Base-by-base conservation (phyloP, 257 asterid genomes). In the Forsythia suspensa region DNA sequence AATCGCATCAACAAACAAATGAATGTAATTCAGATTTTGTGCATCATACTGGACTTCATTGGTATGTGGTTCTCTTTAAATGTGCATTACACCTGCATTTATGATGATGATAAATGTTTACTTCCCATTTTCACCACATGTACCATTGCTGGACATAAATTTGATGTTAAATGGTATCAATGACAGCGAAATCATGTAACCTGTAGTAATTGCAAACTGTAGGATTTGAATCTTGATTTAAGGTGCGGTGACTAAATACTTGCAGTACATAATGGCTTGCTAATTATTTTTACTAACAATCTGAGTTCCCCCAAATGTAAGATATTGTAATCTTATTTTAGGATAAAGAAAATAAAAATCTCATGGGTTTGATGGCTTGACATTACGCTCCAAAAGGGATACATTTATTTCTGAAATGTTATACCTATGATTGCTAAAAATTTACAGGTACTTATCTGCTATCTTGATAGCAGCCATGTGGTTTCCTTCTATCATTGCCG, bases 11-110 rank as follows among this genome's bases (percentile, higher is more conserved):
- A 82, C 81, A 87, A 79, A 69, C 86, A 96, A 78, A 89, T 94
- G 99, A 89, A 59, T 81, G 82, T 93, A 59, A 78, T 88, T 88
- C 99, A 93, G 91, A 92, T 96, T 81, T 79, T 96, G 84, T 97
- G 99, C 69, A 81, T 92, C 85, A 88, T 93, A 4, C 57, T 96
- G 88, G 92, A 96, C 82, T 96, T 96, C 77, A 89, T 92, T 65
- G 99, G 99, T 95, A 91, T 76, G 88, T 77, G 48, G 18, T 16
- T 63, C 69, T 24, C 70, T 11, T 73, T 39, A 61, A 55, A 12
- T 59, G 42, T 42, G 55, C 67, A 38, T 16, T 77, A 75, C 72
- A 8, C 73, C 63, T 82, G 44, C 74, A 70, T 59, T 63, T 11
- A 24, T 63, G 3, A 63, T 9, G 70, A 63, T 63, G 38, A 63